phyloP scores from a whole-genome alignment of 78 protist species.

The Dictyostelium firmibasis region DNA sequence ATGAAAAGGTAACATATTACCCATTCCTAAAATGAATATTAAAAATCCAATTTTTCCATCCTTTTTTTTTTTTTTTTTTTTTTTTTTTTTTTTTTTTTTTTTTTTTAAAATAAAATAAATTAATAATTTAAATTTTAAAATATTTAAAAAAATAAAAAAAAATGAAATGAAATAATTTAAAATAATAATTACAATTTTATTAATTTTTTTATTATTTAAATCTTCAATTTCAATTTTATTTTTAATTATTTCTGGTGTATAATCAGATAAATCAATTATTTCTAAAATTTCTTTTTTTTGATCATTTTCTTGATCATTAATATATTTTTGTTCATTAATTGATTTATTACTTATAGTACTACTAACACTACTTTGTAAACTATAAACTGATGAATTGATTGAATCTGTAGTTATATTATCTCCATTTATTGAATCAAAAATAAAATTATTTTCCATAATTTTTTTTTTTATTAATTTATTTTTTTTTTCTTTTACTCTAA shows the following conservation, averaged over 20 bases:
- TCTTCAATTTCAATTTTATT: neutral
- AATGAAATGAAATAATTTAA: neutral
- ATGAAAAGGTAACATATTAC: constrained; percentile 38
- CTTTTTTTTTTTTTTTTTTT: neutral
- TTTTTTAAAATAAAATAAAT: too few relatives aligned
- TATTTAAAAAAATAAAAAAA: neutral
- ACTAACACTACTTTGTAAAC: neutral
- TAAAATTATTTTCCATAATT: neutral
- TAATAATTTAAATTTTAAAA: neutral
- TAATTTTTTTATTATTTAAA: too few relatives aligned
- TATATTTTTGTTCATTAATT: neutral
- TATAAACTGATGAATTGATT: neutral
- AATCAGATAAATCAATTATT: neutral
- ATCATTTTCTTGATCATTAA: neutral
- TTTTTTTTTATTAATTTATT: too few relatives aligned
- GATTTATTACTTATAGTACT: neutral
- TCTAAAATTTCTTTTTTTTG: neutral
- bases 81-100: neutral
- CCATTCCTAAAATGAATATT: constrained; percentile 25
- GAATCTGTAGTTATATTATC: neutral
- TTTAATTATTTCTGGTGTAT: neutral
- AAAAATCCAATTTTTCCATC: constrained; percentile 31
- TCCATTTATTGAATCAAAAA: neutral
- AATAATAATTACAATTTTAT: too few relatives aligned
- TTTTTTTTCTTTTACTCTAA: too few relatives aligned